phyloP scores from a whole-genome alignment of 768 basidiomycete species.

The Gloeopeniophorella convolvens region DNA sequence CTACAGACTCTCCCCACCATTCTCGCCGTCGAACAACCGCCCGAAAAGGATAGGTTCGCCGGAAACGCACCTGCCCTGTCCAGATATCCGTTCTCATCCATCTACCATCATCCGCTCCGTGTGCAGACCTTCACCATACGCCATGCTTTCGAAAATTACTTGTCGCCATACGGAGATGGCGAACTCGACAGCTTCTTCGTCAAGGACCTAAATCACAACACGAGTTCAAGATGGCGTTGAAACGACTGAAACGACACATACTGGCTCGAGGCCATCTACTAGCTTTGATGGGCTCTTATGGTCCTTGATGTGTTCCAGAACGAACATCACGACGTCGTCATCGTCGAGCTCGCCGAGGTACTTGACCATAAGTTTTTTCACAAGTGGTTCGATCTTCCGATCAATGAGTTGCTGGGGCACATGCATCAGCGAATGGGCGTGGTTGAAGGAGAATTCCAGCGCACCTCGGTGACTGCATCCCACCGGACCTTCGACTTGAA shows the following conservation, averaged over 20 bases:
- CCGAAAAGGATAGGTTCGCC: conserved; percentile 9
- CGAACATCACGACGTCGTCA: conserved; percentile 91
- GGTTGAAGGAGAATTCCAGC: conserved; percentile 24
- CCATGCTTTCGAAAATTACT: conserved; percentile 92
- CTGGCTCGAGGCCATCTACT: conserved; percentile 86
- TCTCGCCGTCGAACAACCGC: no score
- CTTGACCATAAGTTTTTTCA: conserved; percentile 76
- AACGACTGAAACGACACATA: conserved; percentile 36
- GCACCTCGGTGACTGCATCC: conserved; percentile 85
- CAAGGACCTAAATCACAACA: conserved; percentile 60
- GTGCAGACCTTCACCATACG: conserved; percentile 82
- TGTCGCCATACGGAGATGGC: conserved; percentile 82
- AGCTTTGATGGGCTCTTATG: conserved; percentile 81
- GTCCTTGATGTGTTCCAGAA: conserved; percentile 87
- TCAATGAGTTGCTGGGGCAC: conserved; percentile 62
- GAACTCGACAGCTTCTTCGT: conserved; percentile 83
- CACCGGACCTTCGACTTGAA: conserved; percentile 86
- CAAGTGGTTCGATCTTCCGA: conserved; percentile 78
- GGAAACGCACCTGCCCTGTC: conserved; percentile 22
- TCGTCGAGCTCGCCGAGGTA: conserved; percentile 91
- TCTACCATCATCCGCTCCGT: conserved; percentile 83
- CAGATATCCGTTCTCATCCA: conserved; percentile 27
- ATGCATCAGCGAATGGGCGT: conserved; percentile 18
- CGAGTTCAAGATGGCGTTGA: neutral
- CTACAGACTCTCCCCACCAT: conserved; percentile 6